Evolutionary conservation across 139 green algal genomes (phyloP).

Genomic region (Ulvella scutata): DNA sequence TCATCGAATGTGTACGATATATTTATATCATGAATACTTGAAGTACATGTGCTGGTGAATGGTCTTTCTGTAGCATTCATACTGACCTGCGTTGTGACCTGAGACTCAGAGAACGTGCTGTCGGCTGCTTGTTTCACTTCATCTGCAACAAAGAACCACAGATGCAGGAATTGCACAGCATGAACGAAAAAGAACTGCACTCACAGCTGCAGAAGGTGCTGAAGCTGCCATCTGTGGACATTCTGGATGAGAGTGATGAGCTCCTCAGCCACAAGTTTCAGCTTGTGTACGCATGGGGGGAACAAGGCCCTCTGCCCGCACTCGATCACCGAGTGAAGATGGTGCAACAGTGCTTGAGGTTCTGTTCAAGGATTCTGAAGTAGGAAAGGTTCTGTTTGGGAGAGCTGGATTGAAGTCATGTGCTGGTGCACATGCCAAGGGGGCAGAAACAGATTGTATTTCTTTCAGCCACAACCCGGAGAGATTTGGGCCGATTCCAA

Average conservation of each 20-base stretch:
- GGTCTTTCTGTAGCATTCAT: not conserved
- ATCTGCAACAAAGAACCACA: too few species aligned
- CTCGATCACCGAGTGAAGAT: constrained; percentile 4
- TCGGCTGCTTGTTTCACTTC: too few species aligned
- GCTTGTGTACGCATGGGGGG: constrained; percentile 33
- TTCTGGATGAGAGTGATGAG: constrained; percentile 47
- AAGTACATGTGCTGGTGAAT: not conserved
- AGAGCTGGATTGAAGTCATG: too few species aligned
- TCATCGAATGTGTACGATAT: not conserved
- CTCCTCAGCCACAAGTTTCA: constrained; percentile 22
- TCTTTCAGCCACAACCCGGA: not conserved
- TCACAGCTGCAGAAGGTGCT: constrained; percentile 7
- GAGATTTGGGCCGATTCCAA: not conserved
- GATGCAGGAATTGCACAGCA: not conserved
- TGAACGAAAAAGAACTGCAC: not conserved
- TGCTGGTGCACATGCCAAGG: too few species aligned
- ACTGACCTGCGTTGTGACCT: too few species aligned
- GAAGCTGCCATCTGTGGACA: constrained; percentile 23
- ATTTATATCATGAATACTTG: not conserved
- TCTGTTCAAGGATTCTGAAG: not conserved
- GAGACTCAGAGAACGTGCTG: too few species aligned
- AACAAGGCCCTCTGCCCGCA: not conserved
- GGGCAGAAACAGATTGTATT: not conserved
- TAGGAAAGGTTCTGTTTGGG: not conserved
- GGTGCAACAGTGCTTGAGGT: constrained; percentile 18